These are phyloP conservation scores for Phytophthora pistaciae DNA, from an alignment of 352 stramenopile species.

Conservation along the genomic window DNA sequence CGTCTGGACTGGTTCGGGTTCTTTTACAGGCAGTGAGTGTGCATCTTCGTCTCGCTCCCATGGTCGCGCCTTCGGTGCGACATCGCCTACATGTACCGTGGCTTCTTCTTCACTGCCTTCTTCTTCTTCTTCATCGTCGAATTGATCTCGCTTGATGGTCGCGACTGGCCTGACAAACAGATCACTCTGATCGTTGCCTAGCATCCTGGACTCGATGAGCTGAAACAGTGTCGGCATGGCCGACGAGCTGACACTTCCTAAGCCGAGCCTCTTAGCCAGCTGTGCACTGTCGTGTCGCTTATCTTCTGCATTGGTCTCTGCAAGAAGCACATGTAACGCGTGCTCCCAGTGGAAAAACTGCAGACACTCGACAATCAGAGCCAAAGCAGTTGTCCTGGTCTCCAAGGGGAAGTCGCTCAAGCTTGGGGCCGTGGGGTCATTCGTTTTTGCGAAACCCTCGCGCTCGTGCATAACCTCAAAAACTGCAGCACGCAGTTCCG, in stretches of 20 bases:
- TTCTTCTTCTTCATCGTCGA: slow-evolving; percentile 9
- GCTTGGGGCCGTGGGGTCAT: slow-evolving; percentile 24
- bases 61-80: background rate
- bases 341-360: slow-evolving; percentile 70
- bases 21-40: background rate
- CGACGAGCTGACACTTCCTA: background rate
- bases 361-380: slow-evolving; percentile 68
- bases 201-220: slow-evolving; percentile 30
- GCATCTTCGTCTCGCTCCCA: slow-evolving; percentile 16
- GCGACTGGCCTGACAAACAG: background rate
- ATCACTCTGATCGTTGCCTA: slow-evolving; percentile 3
- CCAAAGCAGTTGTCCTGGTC: slow-evolving; percentile 44
- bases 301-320: slow-evolving; percentile 47
- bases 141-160: slow-evolving; percentile 6
- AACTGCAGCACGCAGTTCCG: slow-evolving; percentile 76
- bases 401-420: slow-evolving; percentile 41
- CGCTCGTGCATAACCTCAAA: slow-evolving; percentile 82
- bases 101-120: slow-evolving; percentile 16
- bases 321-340: slow-evolving; percentile 56
- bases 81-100: background rate
- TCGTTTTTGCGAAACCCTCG: slow-evolving; percentile 27
- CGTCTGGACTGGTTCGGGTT: background rate
- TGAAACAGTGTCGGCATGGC: slow-evolving; percentile 39
- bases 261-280: slow-evolving; percentile 32
- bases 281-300: slow-evolving; percentile 7